Evolutionary conservation across 2,329 filamentous ascomycete species (phyloP), one percentile per base, ranked within the genome.

Genomic region (Botrytis squamosa): DNA sequence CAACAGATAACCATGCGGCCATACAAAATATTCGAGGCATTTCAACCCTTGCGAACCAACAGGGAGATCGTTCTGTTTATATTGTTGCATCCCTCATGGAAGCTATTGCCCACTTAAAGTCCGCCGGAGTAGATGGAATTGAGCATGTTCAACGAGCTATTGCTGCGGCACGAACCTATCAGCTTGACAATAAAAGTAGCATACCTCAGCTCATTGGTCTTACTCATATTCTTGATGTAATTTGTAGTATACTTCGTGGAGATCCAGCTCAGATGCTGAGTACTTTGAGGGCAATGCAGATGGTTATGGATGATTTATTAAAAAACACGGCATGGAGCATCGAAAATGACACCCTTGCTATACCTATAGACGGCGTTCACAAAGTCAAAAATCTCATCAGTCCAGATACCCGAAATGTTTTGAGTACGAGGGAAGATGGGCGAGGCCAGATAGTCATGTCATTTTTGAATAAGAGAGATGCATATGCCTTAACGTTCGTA

Each of bases 141-240:
- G 89, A 92, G 75, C 87, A 91, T 74, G 89, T 93, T 46, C 91
- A 94, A 78, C 86, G 88, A 63, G 92, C 92, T 70, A 88, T 95
- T 76, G 92, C 93, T n/a, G 88, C 91, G 69, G 92, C 90, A 9
- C 86, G 91, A 74, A 93, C 91, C 77, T 87, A 91, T 71, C 93
- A 95, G 79, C 84, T 92, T 18, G 88, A 92, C 57, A 85, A 87
- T 1, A 85, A 87, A n/a, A 85, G 88, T 71, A 85, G 87, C 62
- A 87, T 93, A 57, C 88, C 90, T 9, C 92, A 93, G 77, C 85
- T 94, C 25, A 87, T 90, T 72, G 85, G 90, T 2, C 81, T 95
- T 68, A 85, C 90, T 20, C 85, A 92, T 71, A 85, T 92, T 64
- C 84, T 94, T 29, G 92, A 95, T 79, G 85, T 95, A 36, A 87